Evolutionary conservation across 208 protist genomes (phyloP).

Genomic region (Leishmania tarentolae): DNA sequence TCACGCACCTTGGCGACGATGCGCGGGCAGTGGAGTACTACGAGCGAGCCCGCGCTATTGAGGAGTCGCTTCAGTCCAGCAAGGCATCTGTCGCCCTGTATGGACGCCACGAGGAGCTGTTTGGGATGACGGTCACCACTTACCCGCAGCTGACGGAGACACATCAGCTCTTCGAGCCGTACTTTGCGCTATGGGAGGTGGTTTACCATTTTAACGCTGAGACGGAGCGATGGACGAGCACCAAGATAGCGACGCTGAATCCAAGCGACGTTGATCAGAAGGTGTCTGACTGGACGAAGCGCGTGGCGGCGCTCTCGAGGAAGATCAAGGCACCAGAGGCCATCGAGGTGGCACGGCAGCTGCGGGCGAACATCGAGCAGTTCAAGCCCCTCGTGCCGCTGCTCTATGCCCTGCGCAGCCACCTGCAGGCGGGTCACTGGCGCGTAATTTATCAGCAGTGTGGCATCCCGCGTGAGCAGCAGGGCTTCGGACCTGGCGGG

Average conservation of each 20-base stretch:
- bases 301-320: slow-evolving; percentile 75
- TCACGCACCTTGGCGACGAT: slow-evolving; percentile 85
- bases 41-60: slow-evolving; percentile 80
- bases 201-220: slow-evolving; percentile 82
- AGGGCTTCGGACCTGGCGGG: slow-evolving; percentile 78
- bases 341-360: slow-evolving; percentile 65
- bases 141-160: slow-evolving; percentile 92
- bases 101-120: slow-evolving; percentile 91
- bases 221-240: slow-evolving; percentile 89
- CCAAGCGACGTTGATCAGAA: slow-evolving; percentile 85
- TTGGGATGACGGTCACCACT: slow-evolving; percentile 79
- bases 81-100: slow-evolving; percentile 79
- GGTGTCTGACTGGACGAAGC: slow-evolving; percentile 85
- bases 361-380: slow-evolving; percentile 90
- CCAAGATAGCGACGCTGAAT: slow-evolving; percentile 85
- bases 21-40: slow-evolving; percentile 88
- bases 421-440: slow-evolving; percentile 95
- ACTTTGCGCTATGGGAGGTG: slow-evolving; percentile 91
- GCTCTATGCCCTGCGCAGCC: slow-evolving; percentile 92
- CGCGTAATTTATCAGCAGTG: slow-evolving; percentile 86
- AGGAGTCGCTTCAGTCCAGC: slow-evolving; percentile 64
- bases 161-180: slow-evolving; percentile 87
- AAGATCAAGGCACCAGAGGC: slow-evolving; percentile 90
- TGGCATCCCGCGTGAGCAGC: slow-evolving; percentile 85
- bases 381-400: slow-evolving; percentile 94